phyloP scores from a whole-genome alignment of 345 rosid species.

The Carallia pectinifolia region DNA sequence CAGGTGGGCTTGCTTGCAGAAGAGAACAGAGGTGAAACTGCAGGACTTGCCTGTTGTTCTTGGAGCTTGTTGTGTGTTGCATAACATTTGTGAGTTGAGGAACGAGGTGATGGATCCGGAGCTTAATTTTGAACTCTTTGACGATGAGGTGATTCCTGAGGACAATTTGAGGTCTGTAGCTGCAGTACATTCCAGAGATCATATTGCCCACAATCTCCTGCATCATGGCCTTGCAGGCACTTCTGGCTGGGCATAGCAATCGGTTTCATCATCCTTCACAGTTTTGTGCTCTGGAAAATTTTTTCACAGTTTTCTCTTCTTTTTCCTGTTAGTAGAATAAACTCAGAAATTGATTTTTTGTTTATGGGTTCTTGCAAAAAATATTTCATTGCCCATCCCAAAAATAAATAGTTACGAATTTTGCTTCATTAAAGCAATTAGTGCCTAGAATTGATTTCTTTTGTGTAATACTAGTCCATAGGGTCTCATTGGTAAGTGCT shows the following conservation, averaged over 20 bases:
- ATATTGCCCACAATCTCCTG: conserved; percentile 67
- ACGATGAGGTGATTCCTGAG: conserved; percentile 73
- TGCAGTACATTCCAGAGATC: conserved; percentile 64
- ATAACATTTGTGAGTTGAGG: conserved; percentile 65
- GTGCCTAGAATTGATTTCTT: no score
- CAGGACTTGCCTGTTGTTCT: conserved; percentile 77
- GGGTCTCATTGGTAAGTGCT: no score
- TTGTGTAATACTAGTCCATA: no score
- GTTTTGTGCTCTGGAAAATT: not conserved
- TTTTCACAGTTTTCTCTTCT: not conserved
- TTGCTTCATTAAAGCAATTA: no score
- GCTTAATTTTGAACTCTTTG: conserved; percentile 46
- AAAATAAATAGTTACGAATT: no score
- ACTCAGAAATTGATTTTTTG: not conserved
- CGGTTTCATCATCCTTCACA: not conserved
- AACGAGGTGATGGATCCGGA: conserved; percentile 48
- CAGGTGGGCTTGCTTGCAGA: conserved; percentile 76
- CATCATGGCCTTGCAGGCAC: conserved; percentile 77
- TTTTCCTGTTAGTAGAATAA: not conserved
- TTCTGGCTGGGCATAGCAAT: not conserved
- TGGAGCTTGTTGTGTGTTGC: conserved; percentile 80
- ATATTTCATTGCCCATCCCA: not conserved
- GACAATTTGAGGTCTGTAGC: conserved; percentile 44
- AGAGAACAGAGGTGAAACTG: conserved; percentile 70
- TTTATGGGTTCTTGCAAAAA: not conserved